Percentiles rank a stretch among this genome's conserved stretches.
Conservation (phyloP, 2,329 filamentous ascomycete species). For the Byssoonygena ceratinophila region DNA sequence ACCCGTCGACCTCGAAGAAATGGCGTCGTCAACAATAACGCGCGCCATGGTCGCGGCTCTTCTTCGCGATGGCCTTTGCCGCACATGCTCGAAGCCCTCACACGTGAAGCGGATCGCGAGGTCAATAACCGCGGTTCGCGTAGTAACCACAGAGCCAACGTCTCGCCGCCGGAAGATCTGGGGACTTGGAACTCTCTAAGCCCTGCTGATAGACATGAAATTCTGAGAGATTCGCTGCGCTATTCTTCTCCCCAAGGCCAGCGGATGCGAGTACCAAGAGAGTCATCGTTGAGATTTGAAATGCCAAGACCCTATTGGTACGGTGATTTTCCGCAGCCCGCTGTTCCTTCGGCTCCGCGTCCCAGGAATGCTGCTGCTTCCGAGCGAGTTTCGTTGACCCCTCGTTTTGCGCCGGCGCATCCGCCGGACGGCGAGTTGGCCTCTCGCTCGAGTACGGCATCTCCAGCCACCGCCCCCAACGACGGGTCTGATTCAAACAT, state of each 20-base stretch:
- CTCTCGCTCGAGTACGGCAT: slow-evolving; percentile 1
- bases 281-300: slow-evolving; percentile 27
- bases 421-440: slow-evolving; percentile 9
- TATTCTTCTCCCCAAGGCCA: slow-evolving; percentile 27
- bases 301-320: slow-evolving; percentile 22
- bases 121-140: slow-evolving; percentile 14
- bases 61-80: slow-evolving; percentile 25
- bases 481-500: slow-evolving; percentile 20
- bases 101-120: slow-evolving; percentile 23
- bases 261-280: slow-evolving; percentile 30
- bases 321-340: slow-evolving; percentile 17
- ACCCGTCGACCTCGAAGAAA: slow-evolving; percentile 9
- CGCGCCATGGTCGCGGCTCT: slow-evolving; percentile 23
- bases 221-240: slow-evolving; percentile 27
- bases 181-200: slow-evolving; percentile 21
- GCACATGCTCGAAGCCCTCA: slow-evolving; percentile 23
- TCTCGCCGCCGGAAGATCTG: not conserved
- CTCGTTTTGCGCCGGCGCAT: slow-evolving; percentile 37
- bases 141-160: not conserved
- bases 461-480: not conserved
- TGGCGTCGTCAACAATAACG: slow-evolving; percentile 16
- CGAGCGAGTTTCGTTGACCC: slow-evolving; percentile 27
- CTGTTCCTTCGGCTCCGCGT: not conserved
- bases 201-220: slow-evolving; percentile 25
- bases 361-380: slow-evolving; percentile 4